These are phyloP conservation scores for Medicago lupulina DNA, from an alignment of 306 rosid genomes.

Conservation along the genomic window DNA sequence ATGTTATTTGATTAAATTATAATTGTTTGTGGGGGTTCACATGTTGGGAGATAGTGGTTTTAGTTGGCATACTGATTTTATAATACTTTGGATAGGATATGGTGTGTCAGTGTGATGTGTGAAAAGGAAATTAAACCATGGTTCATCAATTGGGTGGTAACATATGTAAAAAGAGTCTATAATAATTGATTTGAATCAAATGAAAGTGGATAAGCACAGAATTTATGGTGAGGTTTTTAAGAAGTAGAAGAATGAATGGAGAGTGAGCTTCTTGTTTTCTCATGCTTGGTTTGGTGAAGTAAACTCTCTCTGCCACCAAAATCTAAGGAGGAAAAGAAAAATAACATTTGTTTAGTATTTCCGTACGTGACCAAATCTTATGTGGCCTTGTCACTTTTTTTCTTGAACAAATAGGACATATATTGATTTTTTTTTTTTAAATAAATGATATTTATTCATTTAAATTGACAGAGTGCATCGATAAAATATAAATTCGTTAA, in stretches of 20 bases:
- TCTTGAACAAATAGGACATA: background rate
- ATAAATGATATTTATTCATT: too few relatives aligned
- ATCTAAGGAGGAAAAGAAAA: background rate
- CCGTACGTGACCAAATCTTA: slow-evolving; percentile 39
- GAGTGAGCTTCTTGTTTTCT: background rate
- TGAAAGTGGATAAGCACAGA: background rate
- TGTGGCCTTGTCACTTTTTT: background rate
- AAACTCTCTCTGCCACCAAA: slow-evolving; percentile 24
- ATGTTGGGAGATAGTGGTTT: slow-evolving; percentile 37
- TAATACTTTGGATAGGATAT: background rate
- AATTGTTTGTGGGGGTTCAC: slow-evolving; percentile 42
- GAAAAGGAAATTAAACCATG: background rate
- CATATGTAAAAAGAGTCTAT: background rate
- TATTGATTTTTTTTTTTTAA: too few relatives aligned
- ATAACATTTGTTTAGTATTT: background rate
- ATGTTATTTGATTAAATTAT: background rate
- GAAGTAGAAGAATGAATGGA: background rate
- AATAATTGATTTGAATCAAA: background rate
- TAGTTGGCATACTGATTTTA: slow-evolving; percentile 28
- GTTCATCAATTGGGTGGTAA: slow-evolving; percentile 31
- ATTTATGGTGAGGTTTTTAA: background rate
- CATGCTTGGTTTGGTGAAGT: background rate
- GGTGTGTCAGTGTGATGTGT: too few relatives aligned
- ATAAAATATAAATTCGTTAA: too few relatives aligned
- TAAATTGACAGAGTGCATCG: too few relatives aligned